These are phyloP conservation scores for Oemleria cerasiformis DNA, from an alignment of 306 rosid genomes.

Conservation along the genomic window DNA sequence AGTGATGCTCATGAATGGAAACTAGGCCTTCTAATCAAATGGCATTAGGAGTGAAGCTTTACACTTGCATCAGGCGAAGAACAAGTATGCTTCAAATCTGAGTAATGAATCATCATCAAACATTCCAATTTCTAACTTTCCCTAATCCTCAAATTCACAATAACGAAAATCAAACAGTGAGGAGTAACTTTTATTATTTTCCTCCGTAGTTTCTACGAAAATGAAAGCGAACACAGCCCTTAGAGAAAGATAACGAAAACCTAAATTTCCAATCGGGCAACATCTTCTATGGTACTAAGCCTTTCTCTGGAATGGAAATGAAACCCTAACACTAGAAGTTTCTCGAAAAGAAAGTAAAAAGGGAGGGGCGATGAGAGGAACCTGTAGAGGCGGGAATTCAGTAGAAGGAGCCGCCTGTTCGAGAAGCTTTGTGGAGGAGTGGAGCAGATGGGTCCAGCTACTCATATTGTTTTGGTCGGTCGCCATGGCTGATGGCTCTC, in stretches of 20 bases:
- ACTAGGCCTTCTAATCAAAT: neutral
- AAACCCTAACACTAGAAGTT: neutral
- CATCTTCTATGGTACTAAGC: neutral
- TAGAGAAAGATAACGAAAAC: neutral
- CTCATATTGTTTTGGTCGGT: constrained; percentile 55
- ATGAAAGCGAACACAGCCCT: neutral
- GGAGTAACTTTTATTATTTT: neutral
- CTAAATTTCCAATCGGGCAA: neutral
- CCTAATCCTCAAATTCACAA: neutral
- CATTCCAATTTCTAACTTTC: neutral
- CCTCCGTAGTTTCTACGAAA: neutral
- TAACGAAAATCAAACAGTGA: neutral
- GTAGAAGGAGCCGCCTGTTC: constrained; percentile 98
- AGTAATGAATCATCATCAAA: neutral
- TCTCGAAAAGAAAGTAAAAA: neutral
- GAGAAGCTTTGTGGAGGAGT: constrained; percentile 94
- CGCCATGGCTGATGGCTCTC: constrained; percentile 48
- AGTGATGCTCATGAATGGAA: neutral
- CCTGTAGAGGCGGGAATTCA: constrained; percentile 99
- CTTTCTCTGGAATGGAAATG: neutral
- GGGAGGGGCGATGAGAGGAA: constrained; percentile 15
- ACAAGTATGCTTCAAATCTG: neutral
- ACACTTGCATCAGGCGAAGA: neutral
- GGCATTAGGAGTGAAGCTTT: neutral
- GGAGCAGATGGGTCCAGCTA: constrained; percentile 81